Evolutionary conservation across 2,329 filamentous ascomycete species (phyloP), one percentile per base, ranked within the genome.

Genomic region (Ceratocystis papillata): DNA sequence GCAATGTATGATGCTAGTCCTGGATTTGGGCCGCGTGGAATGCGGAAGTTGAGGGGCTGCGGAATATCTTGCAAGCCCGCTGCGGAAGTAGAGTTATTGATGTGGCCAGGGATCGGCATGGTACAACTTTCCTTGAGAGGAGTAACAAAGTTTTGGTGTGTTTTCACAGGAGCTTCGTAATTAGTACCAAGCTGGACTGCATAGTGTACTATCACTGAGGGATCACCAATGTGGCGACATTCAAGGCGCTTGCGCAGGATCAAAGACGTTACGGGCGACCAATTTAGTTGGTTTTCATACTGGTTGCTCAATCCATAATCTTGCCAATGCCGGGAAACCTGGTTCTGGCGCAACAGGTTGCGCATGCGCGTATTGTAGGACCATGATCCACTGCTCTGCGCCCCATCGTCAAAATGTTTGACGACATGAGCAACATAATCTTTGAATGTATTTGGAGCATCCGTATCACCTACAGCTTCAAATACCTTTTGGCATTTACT

Each of bases 341-440:
- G 75, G 1, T 69, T 70, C 69, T 80, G 79, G 28, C 74, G 71
- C 55, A 80, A 70, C 20, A 80, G 70, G 69, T 80, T 80, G 45
- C 77, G 75, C 70, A 80, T 76, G 61, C 78, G 72, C 1, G 74
- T 74, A 22, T 76, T 76, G 68, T 79, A 79, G 3, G 75, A 74
- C 79, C 79, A 80, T 25, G 75, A 73, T 60, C 75, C 76, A 37
- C 25, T 59, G 63, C 73, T 73, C 57, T 72, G 74, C 53, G 73
- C 70, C 1, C 75, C 74, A 30, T 79, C 77, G 50, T 80, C 77
- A 61, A 79, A 79, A 70, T 80, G 79, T 68, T 78, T 78, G 45
- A 78, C 75, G 28, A 80, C 74, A 66, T 80, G 79, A 57, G 74
- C 71, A 41, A 79, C 77, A 69, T 79, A 80, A 57, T 79, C 75